Percentiles rank a stretch among this genome's conserved stretches.
These are phyloP conservation scores for Panicum miliaceum DNA, from an alignment of 176 grass and related monocot species.

Conservation along the genomic window DNA sequence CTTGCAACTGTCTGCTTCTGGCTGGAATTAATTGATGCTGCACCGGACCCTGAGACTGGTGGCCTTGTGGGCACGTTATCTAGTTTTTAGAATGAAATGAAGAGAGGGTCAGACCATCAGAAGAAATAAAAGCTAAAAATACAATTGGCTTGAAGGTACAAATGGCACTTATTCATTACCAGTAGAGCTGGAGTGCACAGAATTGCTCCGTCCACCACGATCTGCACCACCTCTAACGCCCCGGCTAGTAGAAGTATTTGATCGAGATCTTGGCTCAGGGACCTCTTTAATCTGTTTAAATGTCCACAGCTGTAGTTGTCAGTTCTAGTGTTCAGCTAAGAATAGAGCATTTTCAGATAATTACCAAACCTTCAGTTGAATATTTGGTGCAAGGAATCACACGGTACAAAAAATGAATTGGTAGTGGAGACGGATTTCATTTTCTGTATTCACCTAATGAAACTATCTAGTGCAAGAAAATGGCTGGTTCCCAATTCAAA, in stretches of 20 bases:
- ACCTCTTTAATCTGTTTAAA: conserved; percentile 74
- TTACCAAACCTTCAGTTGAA: conserved; percentile 11
- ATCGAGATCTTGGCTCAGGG: conserved; percentile 71
- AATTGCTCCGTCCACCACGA: conserved; percentile 60
- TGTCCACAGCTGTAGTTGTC: conserved; percentile 25
- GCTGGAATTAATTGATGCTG: conserved; percentile 53
- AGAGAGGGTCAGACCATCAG: conserved; percentile 7
- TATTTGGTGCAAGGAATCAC: background rate
- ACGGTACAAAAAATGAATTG: background rate
- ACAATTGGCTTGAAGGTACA: conserved; percentile 19
- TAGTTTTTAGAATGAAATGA: conserved; percentile 35
- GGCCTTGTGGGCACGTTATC: conserved; percentile 54
- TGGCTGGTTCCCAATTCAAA: conserved; percentile 8
- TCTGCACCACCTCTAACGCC: conserved; percentile 69
- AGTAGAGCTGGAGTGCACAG: conserved; percentile 56
- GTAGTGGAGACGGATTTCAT: background rate
- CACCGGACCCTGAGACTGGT: conserved; percentile 57
- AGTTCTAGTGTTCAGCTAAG: conserved; percentile 21
- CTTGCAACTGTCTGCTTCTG: conserved; percentile 64
- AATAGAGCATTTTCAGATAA: conserved; percentile 28
- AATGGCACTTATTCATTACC: conserved; percentile 54
- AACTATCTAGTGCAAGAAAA: background rate
- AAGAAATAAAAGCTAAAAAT: conserved; percentile 32
- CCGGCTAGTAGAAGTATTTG: conserved; percentile 64
- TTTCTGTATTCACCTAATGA: conserved; percentile 1